phyloP scores from a whole-genome alignment of 768 basidiomycete species.

The Rubroboletus pulcherrimus region DNA sequence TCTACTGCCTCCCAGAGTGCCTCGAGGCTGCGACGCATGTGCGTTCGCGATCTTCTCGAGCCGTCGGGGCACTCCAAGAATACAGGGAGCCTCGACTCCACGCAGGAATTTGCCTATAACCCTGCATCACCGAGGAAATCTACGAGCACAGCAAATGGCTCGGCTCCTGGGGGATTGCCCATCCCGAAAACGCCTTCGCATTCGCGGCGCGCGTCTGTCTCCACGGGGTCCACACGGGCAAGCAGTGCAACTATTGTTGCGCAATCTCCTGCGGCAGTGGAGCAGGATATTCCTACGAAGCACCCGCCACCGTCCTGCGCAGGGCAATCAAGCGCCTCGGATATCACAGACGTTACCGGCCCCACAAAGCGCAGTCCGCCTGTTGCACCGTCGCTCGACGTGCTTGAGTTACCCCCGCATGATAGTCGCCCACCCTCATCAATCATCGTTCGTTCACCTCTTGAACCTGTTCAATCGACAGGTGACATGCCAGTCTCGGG shows the following conservation, averaged over 20 bases:
- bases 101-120: conserved; percentile 1
- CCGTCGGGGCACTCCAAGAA: conserved; percentile 10
- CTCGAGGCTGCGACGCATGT: conserved; percentile 14
- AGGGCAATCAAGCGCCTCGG: not conserved
- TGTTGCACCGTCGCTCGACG: conserved; percentile 11
- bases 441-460: conserved; percentile 21
- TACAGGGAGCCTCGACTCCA: conserved; percentile 2
- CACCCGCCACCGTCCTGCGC: not conserved
- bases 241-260: conserved; percentile 14
- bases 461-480: conserved; percentile 1
- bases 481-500: not conserved
- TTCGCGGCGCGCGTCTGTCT: conserved; percentile 18
- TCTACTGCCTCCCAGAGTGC: not conserved
- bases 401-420: conserved; percentile 9
- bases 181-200: conserved; percentile 19
- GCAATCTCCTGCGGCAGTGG: conserved; percentile 4
- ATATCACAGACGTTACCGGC: not conserved
- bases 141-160: conserved; percentile 5
- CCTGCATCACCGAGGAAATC: conserved; percentile 8
- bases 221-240: conserved; percentile 12
- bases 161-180: not conserved
- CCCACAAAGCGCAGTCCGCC: not conserved
- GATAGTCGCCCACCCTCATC: conserved; percentile 19
- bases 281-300: conserved; percentile 1
- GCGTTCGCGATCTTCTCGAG: conserved; percentile 25